Base-by-base conservation (phyloP, 1,139 yeast species). In the Geotrichum australiense region DNA sequence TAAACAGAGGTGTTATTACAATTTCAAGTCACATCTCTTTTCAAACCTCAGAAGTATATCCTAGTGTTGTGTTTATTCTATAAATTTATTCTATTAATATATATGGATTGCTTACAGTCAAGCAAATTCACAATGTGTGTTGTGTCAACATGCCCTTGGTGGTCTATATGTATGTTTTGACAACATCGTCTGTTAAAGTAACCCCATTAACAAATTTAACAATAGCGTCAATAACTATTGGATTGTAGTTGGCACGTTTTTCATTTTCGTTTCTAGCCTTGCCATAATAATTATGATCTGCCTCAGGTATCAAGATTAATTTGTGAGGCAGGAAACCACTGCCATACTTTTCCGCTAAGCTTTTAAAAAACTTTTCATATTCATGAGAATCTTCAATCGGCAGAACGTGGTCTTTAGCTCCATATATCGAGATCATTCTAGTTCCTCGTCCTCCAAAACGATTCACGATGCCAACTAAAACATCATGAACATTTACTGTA, bases 231-330 rank as follows among this genome's bases (percentile, higher is more conserved):
- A 42, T 34, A 10, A 42, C 48, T 4, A 31, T 30, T 6, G 41
- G 43, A 15, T 42, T 45, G 19, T 45, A 42, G 20, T 45, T 45
- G 2, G 46, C 41, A 18, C 37, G 37, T 29, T 42, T 41, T 23
- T 41, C 48, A 12, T 25, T 22, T 4, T 39, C 39, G 14, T 21
- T 24, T 12, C 45, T 31, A n/a, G 46, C 39, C n/a, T 25, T 27
- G 6, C 47, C 47, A 32, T 32, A 45, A 24, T 38, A 45, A 29
- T 45, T 45, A 28, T 45, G 48, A 32, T 45, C 48, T 10, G 45
- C 45, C 23, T 45, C 41, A 12, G 38, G 41, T 19, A 45, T 29
- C 19, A 41, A n/a, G 2, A 36, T 28, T 5, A 45, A 29, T 26
- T 29, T 16, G 15, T 30, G 40, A 3, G 15, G 27, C 12, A 35